Conservation (phyloP, 2,329 filamentous ascomycete species). For the Whalleya microplaca region DNA sequence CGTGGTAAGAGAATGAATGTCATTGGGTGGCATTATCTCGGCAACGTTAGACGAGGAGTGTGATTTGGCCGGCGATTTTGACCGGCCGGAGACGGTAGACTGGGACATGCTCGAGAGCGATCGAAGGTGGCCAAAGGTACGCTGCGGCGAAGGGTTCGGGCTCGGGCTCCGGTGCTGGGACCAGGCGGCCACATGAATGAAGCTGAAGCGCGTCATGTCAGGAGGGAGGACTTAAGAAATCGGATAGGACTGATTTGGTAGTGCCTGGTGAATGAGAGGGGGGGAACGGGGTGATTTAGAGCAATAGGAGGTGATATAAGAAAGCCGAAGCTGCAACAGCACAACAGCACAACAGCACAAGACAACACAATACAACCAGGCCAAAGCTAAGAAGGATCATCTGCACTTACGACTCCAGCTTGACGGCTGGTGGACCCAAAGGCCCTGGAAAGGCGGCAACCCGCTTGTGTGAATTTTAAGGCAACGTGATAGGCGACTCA, state of each 20-base stretch:
- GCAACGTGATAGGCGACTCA: slow-evolving; percentile 25
- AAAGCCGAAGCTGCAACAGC: not conserved
- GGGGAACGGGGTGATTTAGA: not conserved
- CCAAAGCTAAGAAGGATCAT: not conserved
- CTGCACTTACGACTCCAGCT: slow-evolving; percentile 40
- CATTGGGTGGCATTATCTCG: slow-evolving; percentile 30
- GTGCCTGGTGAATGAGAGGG: not conserved
- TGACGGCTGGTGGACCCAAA: slow-evolving; percentile 38
- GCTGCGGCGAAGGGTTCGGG: slow-evolving; percentile 40
- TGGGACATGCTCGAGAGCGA: slow-evolving; percentile 56
- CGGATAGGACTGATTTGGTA: not conserved
- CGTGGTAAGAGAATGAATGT: slow-evolving; percentile 38
- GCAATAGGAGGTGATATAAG: slow-evolving; percentile 1
- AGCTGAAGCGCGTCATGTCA: slow-evolving; percentile 43
- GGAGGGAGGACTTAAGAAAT: slow-evolving; percentile 9
- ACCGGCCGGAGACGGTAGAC: slow-evolving; percentile 45
- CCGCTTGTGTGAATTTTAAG: slow-evolving; percentile 22
- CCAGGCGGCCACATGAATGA: slow-evolving; percentile 59
- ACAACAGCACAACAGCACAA: not conserved
- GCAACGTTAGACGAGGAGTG: slow-evolving; percentile 33
- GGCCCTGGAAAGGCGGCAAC: slow-evolving; percentile 32
- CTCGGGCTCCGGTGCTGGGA: slow-evolving; percentile 46
- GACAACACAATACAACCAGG: not conserved
- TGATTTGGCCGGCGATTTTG: slow-evolving; percentile 42
- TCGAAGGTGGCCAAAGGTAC: slow-evolving; percentile 53